Conservation (phyloP, 306 rosid species). For the Macrotyloma uniflorum region DNA sequence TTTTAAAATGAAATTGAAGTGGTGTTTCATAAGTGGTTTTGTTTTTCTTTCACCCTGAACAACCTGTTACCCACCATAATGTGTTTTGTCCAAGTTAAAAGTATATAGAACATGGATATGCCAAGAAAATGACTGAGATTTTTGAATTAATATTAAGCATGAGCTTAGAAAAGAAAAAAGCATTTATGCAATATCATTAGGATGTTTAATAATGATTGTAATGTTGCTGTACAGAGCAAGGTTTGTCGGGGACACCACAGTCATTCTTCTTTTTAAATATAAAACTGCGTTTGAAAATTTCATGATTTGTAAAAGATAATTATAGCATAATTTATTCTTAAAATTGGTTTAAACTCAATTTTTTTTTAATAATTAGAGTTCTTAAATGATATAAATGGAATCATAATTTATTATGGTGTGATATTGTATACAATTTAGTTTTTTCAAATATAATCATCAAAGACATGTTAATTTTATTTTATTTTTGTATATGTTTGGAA, state of each 20-base stretch:
- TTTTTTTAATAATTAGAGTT: too few species aligned
- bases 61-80: neutral
- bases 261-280: neutral
- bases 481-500: too few species aligned
- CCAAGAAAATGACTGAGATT: too few species aligned
- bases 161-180: neutral
- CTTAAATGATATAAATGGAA: too few species aligned
- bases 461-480: neutral
- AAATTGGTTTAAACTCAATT: too few species aligned
- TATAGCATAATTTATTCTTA: too few species aligned
- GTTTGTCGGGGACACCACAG: neutral
- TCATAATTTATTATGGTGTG: too few species aligned
- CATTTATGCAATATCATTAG: neutral
- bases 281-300: too few species aligned
- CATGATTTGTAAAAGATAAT: too few species aligned
- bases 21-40: neutral
- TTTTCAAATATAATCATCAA: neutral
- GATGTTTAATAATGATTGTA: conserved; percentile 15
- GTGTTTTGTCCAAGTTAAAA: neutral
- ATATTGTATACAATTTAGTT: too few species aligned
- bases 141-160: neutral
- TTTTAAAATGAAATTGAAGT: neutral
- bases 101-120: too few species aligned
- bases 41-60: neutral
- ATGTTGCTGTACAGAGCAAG: neutral